A percentile compares a stretch with the other conserved stretches of the same genome.
phyloP scores from a whole-genome alignment of 441 rosid genomes.

The Syzygium malaccense region DNA sequence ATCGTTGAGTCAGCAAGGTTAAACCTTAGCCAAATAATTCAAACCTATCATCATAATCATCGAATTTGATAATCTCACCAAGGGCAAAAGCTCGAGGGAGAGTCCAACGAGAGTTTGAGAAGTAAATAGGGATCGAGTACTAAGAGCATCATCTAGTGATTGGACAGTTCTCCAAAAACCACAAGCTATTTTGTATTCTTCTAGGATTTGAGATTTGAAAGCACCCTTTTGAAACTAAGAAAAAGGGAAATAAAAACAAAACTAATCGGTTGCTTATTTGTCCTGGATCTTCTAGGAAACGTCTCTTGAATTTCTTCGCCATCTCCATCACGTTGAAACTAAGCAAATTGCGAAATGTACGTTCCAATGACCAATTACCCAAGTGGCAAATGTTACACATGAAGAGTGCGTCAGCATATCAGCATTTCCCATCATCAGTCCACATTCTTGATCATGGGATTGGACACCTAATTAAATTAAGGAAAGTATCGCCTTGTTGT shows the following conservation, averaged over 20 bases:
- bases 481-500: conserved; percentile 12
- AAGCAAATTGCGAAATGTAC: not conserved
- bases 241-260: not conserved
- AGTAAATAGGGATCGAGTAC: not conserved
- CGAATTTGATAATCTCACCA: not conserved
- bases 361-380: not conserved
- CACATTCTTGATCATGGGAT: not conserved
- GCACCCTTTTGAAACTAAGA: not conserved
- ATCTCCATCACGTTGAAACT: not conserved
- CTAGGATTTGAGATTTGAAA: not conserved
- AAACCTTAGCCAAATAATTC: not conserved
- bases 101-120: not conserved
- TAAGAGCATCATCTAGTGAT: not conserved
- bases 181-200: not conserved
- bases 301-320: not conserved
- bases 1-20: not conserved
- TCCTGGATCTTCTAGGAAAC: not conserved
- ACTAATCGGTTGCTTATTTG: not conserved
- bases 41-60: not conserved
- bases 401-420: not conserved
- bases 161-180: not conserved
- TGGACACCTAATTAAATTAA: conserved; percentile 15
- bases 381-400: not conserved
- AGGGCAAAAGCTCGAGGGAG: not conserved
- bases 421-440: not conserved